Percentiles rank a stretch among this genome's conserved stretches.
Evolutionary conservation across 805 yeast species (phyloP).

Genomic region (Candida chilensis): DNA sequence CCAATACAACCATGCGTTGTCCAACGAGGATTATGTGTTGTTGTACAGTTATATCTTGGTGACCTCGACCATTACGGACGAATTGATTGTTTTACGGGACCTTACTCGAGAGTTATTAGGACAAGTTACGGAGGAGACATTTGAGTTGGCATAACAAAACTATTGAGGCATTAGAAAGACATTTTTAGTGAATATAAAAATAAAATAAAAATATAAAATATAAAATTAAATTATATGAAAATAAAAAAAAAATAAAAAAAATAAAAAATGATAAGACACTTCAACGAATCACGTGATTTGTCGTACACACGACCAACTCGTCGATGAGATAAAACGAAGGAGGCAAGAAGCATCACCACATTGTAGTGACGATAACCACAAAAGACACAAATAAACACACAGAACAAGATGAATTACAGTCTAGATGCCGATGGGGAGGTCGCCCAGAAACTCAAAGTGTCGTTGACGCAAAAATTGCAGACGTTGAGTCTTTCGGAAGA

Average conservation of each 20-base stretch:
- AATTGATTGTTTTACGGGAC: conserved; percentile 47
- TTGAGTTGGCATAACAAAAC: conserved; percentile 32
- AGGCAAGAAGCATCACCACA: no score
- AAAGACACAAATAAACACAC: no score
- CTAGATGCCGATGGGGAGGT: conserved; percentile 13
- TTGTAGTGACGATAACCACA: no score
- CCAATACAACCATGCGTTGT: conserved; percentile 20
- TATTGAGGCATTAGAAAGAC: conserved; percentile 1
- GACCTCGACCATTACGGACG: conserved; percentile 56
- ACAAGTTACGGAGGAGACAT: conserved; percentile 51
- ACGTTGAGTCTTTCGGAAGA: conserved; percentile 38
- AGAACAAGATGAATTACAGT: no score
- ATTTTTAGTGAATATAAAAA: background rate
- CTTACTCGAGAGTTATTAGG: conserved; percentile 56
- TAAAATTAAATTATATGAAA: background rate
- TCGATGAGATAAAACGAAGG: no score
- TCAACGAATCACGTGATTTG: no score
- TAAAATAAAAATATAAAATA: conserved; percentile 1
- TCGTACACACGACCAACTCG: no score
- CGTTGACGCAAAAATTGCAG: conserved; percentile 28
- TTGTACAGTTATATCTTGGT: conserved; percentile 70
- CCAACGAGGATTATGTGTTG: conserved; percentile 69
- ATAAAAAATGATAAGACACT: no score
- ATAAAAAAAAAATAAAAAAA: no score
- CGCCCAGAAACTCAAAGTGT: conserved; percentile 31